A percentile compares a stretch with the other conserved stretches of the same genome.
Conservation (phyloP, 2,329 filamentous ascomycete species). For the Grosmannia clavigera region DNA sequence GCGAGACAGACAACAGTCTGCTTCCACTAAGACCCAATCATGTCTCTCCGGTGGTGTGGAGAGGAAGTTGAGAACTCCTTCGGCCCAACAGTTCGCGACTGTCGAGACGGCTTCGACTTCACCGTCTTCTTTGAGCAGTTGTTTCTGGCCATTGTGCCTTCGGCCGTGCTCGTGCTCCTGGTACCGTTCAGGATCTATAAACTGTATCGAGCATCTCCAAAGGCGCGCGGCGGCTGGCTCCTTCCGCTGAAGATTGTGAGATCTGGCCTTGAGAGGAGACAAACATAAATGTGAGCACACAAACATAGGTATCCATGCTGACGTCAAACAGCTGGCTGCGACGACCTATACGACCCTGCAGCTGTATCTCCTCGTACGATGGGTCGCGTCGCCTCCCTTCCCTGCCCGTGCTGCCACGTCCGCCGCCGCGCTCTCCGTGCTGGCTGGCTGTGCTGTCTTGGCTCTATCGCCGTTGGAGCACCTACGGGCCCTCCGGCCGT, state of each 20-base stretch:
- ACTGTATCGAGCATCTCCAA: constrained; percentile 15
- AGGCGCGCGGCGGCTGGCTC: constrained; percentile 16
- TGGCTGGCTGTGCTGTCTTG: constrained; percentile 20
- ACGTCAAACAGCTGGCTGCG: constrained; percentile 13
- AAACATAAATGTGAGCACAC: not conserved
- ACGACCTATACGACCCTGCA: constrained; percentile 19
- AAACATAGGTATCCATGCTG: not conserved
- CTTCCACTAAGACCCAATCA: not conserved
- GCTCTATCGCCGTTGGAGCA: constrained; percentile 22
- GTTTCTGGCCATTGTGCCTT: constrained; percentile 20
- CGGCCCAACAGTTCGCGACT: constrained; percentile 1
- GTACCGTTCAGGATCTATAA: constrained; percentile 20
- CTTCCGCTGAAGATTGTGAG: constrained; percentile 18
- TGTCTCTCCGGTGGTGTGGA: not conserved
- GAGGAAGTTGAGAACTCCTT: not conserved
- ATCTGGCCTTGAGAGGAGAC: not conserved
- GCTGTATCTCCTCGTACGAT: constrained; percentile 21
- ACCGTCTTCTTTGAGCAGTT: constrained; percentile 33
- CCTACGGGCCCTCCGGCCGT: constrained; percentile 19
- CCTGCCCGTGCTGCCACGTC: constrained; percentile 18
- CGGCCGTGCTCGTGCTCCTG: constrained; percentile 18
- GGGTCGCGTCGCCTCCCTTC: constrained; percentile 14
- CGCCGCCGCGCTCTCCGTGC: constrained; percentile 20
- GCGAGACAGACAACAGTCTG: not conserved
- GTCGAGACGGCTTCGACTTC: constrained; percentile 26